phyloP scores from a whole-genome alignment of 345 rosid species.

The Lenwebbia sp. region DNA sequence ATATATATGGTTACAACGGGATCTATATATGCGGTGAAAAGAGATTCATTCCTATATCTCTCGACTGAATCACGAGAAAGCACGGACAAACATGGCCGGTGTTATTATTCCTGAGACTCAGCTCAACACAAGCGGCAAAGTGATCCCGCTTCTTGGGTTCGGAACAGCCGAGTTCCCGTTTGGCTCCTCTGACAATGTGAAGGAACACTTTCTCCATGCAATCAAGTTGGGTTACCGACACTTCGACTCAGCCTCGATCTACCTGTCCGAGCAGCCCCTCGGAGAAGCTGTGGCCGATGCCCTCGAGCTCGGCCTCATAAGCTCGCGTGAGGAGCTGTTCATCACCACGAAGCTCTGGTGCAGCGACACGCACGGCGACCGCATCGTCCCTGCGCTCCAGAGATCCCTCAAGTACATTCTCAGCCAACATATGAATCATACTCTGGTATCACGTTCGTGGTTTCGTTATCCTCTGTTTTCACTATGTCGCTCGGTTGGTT shows the following conservation, averaged over 20 bases:
- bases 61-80: neutral
- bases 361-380: constrained; percentile 12
- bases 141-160: constrained; percentile 9
- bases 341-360: constrained; percentile 30
- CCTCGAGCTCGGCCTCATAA: constrained; percentile 12
- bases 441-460: neutral
- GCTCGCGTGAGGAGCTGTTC: constrained; percentile 22
- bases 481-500: neutral
- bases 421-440: neutral
- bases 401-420: neutral
- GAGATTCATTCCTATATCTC: neutral
- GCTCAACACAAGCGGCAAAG: neutral
- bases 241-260: constrained; percentile 19
- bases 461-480: neutral
- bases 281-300: constrained; percentile 31
- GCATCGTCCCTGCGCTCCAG: constrained; percentile 13
- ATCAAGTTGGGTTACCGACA: constrained; percentile 22
- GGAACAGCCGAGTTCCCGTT: constrained; percentile 7
- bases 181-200: neutral
- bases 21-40: neutral
- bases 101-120: neutral
- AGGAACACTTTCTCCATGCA: constrained; percentile 10
- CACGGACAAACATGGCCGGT: neutral
- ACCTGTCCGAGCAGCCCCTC: constrained; percentile 17
- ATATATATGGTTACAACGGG: neutral